A percentile compares a stretch with the other conserved stretches of the same genome.
Evolutionary conservation across 805 yeast species (phyloP).

Genomic region (Jamesozyma jinghongensis): DNA sequence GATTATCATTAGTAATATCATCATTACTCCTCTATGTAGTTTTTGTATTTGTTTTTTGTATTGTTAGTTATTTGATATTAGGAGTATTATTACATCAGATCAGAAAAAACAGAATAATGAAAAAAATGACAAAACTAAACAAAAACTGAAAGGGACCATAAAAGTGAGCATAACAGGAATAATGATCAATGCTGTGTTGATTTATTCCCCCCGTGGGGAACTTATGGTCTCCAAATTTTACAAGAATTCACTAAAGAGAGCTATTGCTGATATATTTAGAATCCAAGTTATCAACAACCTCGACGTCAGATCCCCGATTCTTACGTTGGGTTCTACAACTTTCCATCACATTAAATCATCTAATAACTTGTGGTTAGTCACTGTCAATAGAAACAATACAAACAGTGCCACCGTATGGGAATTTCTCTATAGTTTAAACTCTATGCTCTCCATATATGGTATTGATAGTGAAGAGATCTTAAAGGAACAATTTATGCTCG

Average conservation of each 20-base stretch:
- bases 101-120: background rate
- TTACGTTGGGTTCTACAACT: constrained; percentile 88
- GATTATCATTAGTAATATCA: no score
- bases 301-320: constrained; percentile 51
- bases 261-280: constrained; percentile 81
- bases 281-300: constrained; percentile 72
- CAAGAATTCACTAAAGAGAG: constrained; percentile 66
- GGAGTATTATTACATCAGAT: background rate
- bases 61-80: background rate
- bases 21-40: no score
- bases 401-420: constrained; percentile 78
- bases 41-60: no score
- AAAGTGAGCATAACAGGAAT: no score
- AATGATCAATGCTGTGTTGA: constrained; percentile 79
- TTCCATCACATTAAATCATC: constrained; percentile 64
- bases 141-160: no score
- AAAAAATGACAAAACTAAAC: background rate
- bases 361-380: constrained; percentile 66
- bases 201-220: constrained; percentile 76
- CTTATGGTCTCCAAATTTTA: constrained; percentile 65
- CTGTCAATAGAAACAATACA: constrained; percentile 80
- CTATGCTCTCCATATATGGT: constrained; percentile 39
- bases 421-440: constrained; percentile 55
- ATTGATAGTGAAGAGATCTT: constrained; percentile 39
- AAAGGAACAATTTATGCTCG: constrained; percentile 53